These are phyloP conservation scores for Beta corolliflora DNA, from an alignment of 179 eudicot species.

Conservation along the genomic window DNA sequence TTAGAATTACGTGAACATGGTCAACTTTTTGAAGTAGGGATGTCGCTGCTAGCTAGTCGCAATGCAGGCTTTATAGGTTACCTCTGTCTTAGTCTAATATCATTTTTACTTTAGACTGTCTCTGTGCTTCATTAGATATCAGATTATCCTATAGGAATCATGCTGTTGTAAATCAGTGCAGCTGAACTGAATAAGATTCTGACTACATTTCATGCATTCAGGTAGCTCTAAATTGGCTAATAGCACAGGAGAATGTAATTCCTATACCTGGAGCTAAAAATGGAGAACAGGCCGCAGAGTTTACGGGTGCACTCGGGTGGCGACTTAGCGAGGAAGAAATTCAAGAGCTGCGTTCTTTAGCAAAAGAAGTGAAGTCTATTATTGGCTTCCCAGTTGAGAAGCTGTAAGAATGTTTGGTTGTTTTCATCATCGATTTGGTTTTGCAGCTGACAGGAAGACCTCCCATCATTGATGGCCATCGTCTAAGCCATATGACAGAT, in stretches of 20 bases:
- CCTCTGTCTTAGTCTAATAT: too few relatives aligned
- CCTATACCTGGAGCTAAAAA: slow-evolving; percentile 97
- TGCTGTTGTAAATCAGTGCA: background rate
- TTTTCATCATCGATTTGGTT: background rate
- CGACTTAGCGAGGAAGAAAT: slow-evolving; percentile 57
- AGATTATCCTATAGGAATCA: background rate
- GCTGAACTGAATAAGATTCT: background rate
- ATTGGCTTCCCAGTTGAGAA: slow-evolving; percentile 87
- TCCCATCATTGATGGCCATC: background rate
- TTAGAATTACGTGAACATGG: too few relatives aligned
- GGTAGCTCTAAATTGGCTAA: slow-evolving; percentile 89
- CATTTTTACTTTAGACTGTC: too few relatives aligned
- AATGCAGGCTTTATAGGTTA: too few relatives aligned
- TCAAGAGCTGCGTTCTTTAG: slow-evolving; percentile 78
- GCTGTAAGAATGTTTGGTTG: slow-evolving; percentile 27
- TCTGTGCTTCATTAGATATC: background rate
- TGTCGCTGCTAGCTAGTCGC: too few relatives aligned
- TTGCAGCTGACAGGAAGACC: background rate
- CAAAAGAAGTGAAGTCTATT: slow-evolving; percentile 57
- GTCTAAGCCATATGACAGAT: background rate
- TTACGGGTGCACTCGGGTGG: slow-evolving; percentile 90
- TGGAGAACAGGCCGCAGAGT: slow-evolving; percentile 80
- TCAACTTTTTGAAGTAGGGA: too few relatives aligned
- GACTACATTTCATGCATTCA: slow-evolving; percentile 19
- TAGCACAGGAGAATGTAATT: slow-evolving; percentile 82